A percentile compares a stretch with the other conserved stretches of the same genome.
Conservation (phyloP, 1,284 basidiomycete species). For the Marasmius oreades region DNA sequence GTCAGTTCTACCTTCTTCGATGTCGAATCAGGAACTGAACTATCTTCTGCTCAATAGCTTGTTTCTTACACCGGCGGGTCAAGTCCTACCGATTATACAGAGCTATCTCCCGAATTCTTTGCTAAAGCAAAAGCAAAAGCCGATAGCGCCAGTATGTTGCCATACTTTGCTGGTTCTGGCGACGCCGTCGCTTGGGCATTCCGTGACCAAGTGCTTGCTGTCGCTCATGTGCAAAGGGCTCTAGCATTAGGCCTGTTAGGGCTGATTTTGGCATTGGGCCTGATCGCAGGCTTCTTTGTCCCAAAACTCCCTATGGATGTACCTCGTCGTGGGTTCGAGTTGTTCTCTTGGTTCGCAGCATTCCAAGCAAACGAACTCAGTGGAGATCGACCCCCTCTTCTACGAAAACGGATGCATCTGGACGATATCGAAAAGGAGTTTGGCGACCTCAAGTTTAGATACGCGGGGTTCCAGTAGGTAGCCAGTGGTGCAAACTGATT, state of each 20-base stretch:
- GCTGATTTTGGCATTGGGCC: not conserved
- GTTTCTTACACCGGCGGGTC: conserved; percentile 33
- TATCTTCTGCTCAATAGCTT: conserved; percentile 20
- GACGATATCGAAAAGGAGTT: conserved; percentile 9
- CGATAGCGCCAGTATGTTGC: conserved; percentile 36
- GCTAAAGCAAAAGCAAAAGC: conserved; percentile 30
- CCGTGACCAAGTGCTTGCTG: not conserved
- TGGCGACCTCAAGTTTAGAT: conserved; percentile 7
- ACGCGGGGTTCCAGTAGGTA: not conserved
- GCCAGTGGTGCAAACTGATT: not conserved
- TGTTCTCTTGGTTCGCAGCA: conserved; percentile 4
- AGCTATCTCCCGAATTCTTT: conserved; percentile 29
- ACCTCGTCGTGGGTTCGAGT: not conserved
- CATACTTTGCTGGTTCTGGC: conserved; percentile 37
- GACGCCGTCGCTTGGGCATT: conserved; percentile 23
- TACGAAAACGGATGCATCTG: conserved; percentile 8
- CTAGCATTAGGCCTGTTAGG: not conserved
- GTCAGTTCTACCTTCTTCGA: conserved; percentile 18
- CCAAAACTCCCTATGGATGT: conserved; percentile 3
- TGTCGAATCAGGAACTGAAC: not conserved
- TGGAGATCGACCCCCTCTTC: not conserved
- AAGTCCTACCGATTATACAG: conserved; percentile 35
- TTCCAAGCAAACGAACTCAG: conserved; percentile 6
- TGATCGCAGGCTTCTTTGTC: conserved; percentile 5
- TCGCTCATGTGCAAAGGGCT: not conserved